These are phyloP conservation scores for Niebla homalea DNA, from an alignment of 495 filamentous ascomycete species.

Conservation along the genomic window DNA sequence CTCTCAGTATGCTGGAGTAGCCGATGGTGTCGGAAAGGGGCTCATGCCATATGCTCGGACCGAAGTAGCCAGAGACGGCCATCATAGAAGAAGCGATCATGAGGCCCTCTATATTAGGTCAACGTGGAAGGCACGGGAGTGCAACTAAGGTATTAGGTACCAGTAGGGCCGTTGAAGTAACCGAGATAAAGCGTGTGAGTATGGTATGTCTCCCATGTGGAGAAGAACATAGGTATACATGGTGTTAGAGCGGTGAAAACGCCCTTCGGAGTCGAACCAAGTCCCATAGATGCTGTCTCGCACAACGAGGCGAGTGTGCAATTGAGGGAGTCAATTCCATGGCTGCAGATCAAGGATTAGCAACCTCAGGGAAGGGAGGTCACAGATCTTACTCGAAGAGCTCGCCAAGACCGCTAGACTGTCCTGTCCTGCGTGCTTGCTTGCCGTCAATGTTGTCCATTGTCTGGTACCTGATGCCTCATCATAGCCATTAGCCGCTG, in stretches of 20 bases:
- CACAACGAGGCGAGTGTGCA: slow-evolving; percentile 83
- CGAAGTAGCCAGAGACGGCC: slow-evolving; percentile 73
- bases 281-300: slow-evolving; percentile 81
- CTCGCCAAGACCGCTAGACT: slow-evolving; percentile 86
- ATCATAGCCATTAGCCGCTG: slow-evolving; percentile 14
- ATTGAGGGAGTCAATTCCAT: slow-evolving; percentile 95
- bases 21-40: slow-evolving; percentile 54
- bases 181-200: slow-evolving; percentile 95
- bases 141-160: slow-evolving; percentile 14
- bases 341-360: slow-evolving; percentile 29
- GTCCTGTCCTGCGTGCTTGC: slow-evolving; percentile 87
- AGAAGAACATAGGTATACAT: slow-evolving; percentile 96
- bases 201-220: slow-evolving; percentile 98
- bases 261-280: slow-evolving; percentile 67
- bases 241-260: slow-evolving; percentile 85
- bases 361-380: slow-evolving; percentile 10
- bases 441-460: slow-evolving; percentile 99
- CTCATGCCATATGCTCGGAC: slow-evolving; percentile 74
- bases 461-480: slow-evolving; percentile 62
- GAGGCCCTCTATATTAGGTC: slow-evolving; percentile 53
- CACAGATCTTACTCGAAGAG: slow-evolving; percentile 64
- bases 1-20: slow-evolving; percentile 43
- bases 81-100: slow-evolving; percentile 78
- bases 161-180: slow-evolving; percentile 90
- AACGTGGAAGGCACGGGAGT: background rate